These are phyloP conservation scores for Phyllosticta paracitricarpa DNA, from an alignment of 2,329 filamentous ascomycete genomes.

Conservation along the genomic window DNA sequence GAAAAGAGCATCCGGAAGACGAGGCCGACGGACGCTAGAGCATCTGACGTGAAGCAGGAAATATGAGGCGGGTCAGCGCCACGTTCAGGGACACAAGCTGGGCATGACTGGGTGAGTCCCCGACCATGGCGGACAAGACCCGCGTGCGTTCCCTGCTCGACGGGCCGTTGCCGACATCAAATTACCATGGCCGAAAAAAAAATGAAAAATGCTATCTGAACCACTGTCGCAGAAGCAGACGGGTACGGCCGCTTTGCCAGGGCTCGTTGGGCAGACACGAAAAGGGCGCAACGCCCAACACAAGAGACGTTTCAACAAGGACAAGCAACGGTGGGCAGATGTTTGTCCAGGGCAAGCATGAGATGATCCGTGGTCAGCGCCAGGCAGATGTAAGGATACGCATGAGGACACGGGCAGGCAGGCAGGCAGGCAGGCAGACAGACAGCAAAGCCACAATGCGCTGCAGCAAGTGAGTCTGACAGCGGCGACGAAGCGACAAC, in stretches of 20 bases:
- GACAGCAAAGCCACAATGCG: not conserved
- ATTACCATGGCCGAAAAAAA: not conserved
- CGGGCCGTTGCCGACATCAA: not conserved
- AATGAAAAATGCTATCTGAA: not conserved
- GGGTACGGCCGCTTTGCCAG: not conserved
- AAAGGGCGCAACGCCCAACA: not conserved
- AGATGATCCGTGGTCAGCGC: not conserved
- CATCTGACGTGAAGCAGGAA: not conserved
- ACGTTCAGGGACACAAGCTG: not conserved
- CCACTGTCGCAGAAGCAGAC: not conserved
- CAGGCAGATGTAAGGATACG: not conserved
- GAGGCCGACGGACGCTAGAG: not conserved
- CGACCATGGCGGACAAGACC: not conserved
- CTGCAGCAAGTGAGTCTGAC: not conserved
- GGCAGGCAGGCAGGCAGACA: not conserved
- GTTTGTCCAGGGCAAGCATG: not conserved
- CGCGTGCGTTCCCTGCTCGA: not conserved
- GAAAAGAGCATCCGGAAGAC: not conserved
- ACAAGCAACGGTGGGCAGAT: not conserved
- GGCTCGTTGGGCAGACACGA: not conserved
- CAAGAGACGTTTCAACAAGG: not conserved
- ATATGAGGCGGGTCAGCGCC: not conserved
- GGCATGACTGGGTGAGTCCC: not conserved
- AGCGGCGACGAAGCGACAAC: not conserved
- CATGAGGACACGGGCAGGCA: not conserved